These are phyloP conservation scores for Salvia sclarea DNA, from an alignment of 305 asterid species.

Conservation along the genomic window DNA sequence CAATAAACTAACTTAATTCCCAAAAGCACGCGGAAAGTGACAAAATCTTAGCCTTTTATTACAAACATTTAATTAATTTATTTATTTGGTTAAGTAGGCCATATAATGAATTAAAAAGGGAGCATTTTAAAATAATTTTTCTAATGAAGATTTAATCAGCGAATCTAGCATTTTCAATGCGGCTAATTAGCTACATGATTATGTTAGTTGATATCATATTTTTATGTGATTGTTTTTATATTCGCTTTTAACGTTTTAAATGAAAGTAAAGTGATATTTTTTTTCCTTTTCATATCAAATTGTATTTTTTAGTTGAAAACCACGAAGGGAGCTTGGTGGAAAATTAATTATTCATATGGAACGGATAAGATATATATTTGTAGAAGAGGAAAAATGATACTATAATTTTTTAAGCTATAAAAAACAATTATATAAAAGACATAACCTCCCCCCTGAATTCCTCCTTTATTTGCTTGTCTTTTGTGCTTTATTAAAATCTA, in stretches of 20 bases:
- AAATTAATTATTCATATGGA: no score
- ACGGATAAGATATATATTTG: neutral
- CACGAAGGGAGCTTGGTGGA: no score
- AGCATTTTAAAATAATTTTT: neutral
- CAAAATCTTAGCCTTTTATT: constrained; percentile 14
- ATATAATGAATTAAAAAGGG: neutral
- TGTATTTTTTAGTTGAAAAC: no score
- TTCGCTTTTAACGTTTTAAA: neutral
- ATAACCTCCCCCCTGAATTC: constrained; percentile 29
- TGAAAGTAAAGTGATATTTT: neutral
- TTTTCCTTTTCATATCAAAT: neutral
- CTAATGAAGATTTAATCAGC: neutral
- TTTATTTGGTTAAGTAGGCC: neutral
- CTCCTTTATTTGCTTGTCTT: constrained; percentile 28
- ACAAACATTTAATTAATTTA: neutral
- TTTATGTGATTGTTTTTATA: neutral
- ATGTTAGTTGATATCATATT: constrained; percentile 31
- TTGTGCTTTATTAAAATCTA: constrained; percentile 27
- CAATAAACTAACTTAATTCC: constrained; percentile 23
- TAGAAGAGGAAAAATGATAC: neutral
- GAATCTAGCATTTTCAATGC: constrained; percentile 24
- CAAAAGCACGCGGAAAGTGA: constrained; percentile 39
- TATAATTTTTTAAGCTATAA: neutral
- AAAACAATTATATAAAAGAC: constrained; percentile 31
- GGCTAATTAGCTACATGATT: constrained; percentile 22